Percentiles rank a stretch among this genome's conserved stretches.
Evolutionary conservation across 192 early-diverging fungal genomes (phyloP).

Genomic region (Podila verticillata): DNA sequence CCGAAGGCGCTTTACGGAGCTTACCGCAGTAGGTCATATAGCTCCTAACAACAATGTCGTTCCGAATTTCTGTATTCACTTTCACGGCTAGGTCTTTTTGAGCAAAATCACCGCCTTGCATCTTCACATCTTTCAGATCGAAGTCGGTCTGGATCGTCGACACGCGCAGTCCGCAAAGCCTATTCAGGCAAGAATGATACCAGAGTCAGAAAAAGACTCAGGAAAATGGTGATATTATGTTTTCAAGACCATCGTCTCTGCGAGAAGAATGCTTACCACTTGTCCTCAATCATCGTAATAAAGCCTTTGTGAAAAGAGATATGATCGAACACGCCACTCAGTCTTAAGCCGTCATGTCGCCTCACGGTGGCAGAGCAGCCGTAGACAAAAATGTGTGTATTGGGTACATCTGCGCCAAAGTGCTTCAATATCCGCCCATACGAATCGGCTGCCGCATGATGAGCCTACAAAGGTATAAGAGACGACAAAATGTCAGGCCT

Average conservation of each 20-base stretch:
- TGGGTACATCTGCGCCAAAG: conserved; percentile 62
- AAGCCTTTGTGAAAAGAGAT: conserved; percentile 81
- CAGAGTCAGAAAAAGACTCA: conserved; percentile 1
- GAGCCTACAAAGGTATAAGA: conserved; percentile 64
- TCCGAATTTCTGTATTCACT: conserved; percentile 68
- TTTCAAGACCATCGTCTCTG: background rate
- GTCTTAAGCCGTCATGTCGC: conserved; percentile 82
- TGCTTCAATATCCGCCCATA: conserved; percentile 79
- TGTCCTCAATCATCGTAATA: conserved; percentile 83
- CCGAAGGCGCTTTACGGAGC: background rate
- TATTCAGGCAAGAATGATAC: conserved; percentile 10
- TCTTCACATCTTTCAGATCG: conserved; percentile 61
- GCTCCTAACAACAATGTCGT: conserved; percentile 71
- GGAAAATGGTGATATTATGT: background rate
- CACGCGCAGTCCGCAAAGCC: conserved; percentile 73
- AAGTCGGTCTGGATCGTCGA: conserved; percentile 71
- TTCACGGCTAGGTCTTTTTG: conserved; percentile 59
- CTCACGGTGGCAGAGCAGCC: conserved; percentile 93
- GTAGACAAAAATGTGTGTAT: conserved; percentile 79
- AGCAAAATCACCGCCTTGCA: conserved; percentile 69
- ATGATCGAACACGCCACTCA: conserved; percentile 77
- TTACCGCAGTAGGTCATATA: conserved; percentile 63
- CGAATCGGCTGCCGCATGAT: conserved; percentile 85
- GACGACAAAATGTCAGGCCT: background rate
- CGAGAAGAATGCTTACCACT: conserved; percentile 60